A percentile compares a stretch with the other conserved stretches of the same genome.
Conservation (phyloP, 73 alveolate species). For the Paramecium octaurelia region DNA sequence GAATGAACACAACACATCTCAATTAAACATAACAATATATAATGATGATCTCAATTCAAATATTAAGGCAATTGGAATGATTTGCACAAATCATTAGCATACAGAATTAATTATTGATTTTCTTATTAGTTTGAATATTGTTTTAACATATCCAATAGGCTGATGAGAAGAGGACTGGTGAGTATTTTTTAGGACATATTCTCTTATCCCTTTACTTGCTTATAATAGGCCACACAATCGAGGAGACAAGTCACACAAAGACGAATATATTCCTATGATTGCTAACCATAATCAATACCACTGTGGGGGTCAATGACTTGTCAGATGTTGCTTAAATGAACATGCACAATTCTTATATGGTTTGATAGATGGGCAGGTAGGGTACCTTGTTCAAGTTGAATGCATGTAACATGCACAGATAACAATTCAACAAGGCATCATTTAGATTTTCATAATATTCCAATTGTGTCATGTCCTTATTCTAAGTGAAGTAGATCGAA, state of each 20-base stretch:
- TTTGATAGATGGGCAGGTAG: neutral
- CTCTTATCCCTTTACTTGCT: neutral
- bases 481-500: neutral
- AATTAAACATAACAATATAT: neutral
- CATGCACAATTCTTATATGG: neutral
- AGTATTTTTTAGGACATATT: neutral
- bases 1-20: neutral
- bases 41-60: neutral
- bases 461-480: neutral
- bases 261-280: neutral
- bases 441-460: constrained; percentile 31
- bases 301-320: neutral
- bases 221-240: constrained; percentile 21
- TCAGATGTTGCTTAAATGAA: constrained; percentile 15
- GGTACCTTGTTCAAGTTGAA: neutral
- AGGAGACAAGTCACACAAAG: neutral
- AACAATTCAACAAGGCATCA: constrained; percentile 20
- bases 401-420: constrained; percentile 21
- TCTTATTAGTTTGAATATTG: neutral
- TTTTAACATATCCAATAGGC: neutral
- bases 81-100: neutral
- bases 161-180: neutral
- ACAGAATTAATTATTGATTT: neutral
- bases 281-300: neutral
- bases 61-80: neutral